Conservation (phyloP, 495 filamentous ascomycete species). For the Penicillium malachiteum region DNA sequence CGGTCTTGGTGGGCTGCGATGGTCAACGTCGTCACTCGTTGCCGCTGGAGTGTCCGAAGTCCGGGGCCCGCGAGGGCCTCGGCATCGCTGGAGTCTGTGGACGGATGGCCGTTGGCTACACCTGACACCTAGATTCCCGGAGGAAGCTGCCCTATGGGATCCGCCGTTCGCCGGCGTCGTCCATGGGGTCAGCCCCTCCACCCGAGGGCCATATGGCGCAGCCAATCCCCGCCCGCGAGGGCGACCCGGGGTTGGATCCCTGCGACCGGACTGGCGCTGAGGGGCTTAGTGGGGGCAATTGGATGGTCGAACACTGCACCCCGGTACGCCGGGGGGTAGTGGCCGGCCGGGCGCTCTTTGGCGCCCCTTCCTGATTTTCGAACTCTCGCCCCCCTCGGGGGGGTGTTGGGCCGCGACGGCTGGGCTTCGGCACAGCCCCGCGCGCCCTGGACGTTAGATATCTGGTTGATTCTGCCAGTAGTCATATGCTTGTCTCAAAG, state of each 20-base stretch:
- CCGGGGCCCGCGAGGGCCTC: slow-evolving; percentile 15
- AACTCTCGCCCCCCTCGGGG: slow-evolving; percentile 16
- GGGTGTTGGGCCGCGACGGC: slow-evolving; percentile 5
- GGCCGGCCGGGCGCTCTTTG: slow-evolving; percentile 17
- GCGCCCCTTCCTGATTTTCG: slow-evolving; percentile 15
- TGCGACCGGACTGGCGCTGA: slow-evolving; percentile 38
- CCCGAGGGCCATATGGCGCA: slow-evolving; percentile 37
- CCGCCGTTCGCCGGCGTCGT: slow-evolving; percentile 32
- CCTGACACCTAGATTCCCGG: slow-evolving; percentile 40
- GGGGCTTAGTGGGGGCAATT: slow-evolving; percentile 51
- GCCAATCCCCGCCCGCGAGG: slow-evolving; percentile 8
- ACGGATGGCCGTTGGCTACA: slow-evolving; percentile 48
- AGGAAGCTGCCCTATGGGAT: slow-evolving; percentile 36
- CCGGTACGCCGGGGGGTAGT: slow-evolving; percentile 18
- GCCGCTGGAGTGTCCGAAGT: slow-evolving; percentile 22
- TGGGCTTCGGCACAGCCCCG: slow-evolving; percentile 4
- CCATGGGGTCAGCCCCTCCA: slow-evolving; percentile 32
- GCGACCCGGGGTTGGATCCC: slow-evolving; percentile 2
- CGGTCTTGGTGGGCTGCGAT: too few relatives aligned
- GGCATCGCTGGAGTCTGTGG: slow-evolving; percentile 51
- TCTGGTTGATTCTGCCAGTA: slow-evolving; percentile 71
- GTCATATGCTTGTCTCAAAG: slow-evolving; percentile 73
- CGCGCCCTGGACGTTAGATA: slow-evolving; percentile 37
- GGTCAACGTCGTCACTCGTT: too few relatives aligned
- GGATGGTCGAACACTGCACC: slow-evolving; percentile 35